Evolutionary conservation across 2,329 filamentous ascomycete species (phyloP).

Genomic region (Colletotrichum coccodes): DNA sequence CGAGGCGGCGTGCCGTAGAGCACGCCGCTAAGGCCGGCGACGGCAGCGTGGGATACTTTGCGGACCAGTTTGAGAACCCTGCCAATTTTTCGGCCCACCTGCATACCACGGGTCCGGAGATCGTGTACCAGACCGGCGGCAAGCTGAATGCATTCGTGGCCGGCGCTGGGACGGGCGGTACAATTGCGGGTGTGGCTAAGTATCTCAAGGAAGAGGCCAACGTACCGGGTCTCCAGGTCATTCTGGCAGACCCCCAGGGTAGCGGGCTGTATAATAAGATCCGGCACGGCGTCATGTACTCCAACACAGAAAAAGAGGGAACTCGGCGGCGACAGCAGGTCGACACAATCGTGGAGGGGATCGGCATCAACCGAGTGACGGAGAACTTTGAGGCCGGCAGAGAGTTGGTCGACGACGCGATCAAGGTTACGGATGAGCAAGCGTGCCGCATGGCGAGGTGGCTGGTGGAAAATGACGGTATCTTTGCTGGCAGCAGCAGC

Average conservation of each 20-base stretch:
- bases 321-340: constrained; percentile 91
- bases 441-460: constrained; percentile 94
- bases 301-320: constrained; percentile 86
- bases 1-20: constrained; percentile 77
- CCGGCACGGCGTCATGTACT: constrained; percentile 96
- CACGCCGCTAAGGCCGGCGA: constrained; percentile 70
- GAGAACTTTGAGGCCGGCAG: constrained; percentile 90
- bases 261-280: constrained; percentile 94
- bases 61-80: constrained; percentile 93
- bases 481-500: constrained; percentile 94
- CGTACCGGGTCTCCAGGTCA: constrained; percentile 71
- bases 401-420: constrained; percentile 88
- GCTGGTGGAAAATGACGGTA: constrained; percentile 94
- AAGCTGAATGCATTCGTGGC: constrained; percentile 87
- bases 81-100: constrained; percentile 92
- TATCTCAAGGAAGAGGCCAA: constrained; percentile 78
- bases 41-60: constrained; percentile 86
- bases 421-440: constrained; percentile 88
- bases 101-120: constrained; percentile 87
- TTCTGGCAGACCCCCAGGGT: constrained; percentile 93
- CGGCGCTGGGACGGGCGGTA: constrained; percentile 94
- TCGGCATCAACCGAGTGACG: constrained; percentile 95
- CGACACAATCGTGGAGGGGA: constrained; percentile 94
- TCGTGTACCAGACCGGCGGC: constrained; percentile 80
- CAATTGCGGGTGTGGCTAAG: constrained; percentile 85